These are phyloP conservation scores for Rhipidocladum racemiflorum DNA, from an alignment of 176 grass and related monocot genomes.

Conservation along the genomic window DNA sequence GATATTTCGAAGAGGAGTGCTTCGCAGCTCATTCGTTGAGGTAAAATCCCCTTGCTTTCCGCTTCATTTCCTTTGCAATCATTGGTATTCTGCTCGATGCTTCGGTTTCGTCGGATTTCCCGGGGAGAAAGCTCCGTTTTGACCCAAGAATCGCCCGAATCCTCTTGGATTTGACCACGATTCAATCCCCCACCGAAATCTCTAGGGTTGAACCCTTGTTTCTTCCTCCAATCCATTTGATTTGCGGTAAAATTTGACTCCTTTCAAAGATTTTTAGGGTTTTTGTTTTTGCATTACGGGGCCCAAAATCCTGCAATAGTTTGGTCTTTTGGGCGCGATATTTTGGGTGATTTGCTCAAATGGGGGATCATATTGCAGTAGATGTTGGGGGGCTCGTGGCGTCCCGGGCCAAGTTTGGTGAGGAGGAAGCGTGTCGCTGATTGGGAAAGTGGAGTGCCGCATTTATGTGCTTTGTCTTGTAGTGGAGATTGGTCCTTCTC, in stretches of 20 bases:
- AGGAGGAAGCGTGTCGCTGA: constrained; percentile 51
- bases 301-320: not conserved
- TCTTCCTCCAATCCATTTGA: not conserved
- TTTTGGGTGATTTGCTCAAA: constrained; percentile 18
- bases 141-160: constrained; percentile 9
- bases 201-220: constrained; percentile 41
- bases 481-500: constrained; percentile 87
- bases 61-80: constrained; percentile 1
- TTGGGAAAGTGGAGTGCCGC: constrained; percentile 75
- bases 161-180: not conserved
- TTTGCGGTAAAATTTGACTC: not conserved
- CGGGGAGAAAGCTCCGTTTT: not conserved
- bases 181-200: not conserved
- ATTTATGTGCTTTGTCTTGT: constrained; percentile 33
- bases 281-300: constrained; percentile 12
- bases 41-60: constrained; percentile 14
- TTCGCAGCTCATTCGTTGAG: constrained; percentile 28
- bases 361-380: constrained; percentile 82
- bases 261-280: constrained; percentile 5
- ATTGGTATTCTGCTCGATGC: not conserved
- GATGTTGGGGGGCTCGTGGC: constrained; percentile 46
- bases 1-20: constrained; percentile 13
- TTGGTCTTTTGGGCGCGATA: not conserved
- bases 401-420: not conserved
- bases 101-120: not conserved